Evolutionary conservation across 2,329 filamentous ascomycete genomes (phyloP), one percentile per base, ranked within the genome.

Genomic region (Fusarium anguioides): DNA sequence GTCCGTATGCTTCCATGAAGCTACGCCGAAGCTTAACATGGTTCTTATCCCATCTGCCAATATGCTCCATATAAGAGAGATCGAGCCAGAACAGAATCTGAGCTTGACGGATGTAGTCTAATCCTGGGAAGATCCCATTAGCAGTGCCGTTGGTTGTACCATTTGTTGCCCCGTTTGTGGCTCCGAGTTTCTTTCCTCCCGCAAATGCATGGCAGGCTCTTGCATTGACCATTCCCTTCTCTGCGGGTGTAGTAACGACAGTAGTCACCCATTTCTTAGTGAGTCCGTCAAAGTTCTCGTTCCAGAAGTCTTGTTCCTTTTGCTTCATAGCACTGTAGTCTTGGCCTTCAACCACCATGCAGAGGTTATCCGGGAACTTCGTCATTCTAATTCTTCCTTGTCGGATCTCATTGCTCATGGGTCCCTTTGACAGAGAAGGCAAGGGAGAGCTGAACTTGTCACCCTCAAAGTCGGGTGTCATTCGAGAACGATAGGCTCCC

Each of bases 31-130:
- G 52, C 31, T 65, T 59, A 6, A 69, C 61, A 27, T 69, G 64
- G 27, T 42, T 60, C n/a, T 68, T 69, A 17, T 69, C 60, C 52
- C 47, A 61, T 21, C 46, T 42, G 8, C 66, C 66, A 21, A 69
- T 53, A 18, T 68, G 21, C 46, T 69, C 66, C 64, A 69, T 68
- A 24, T 50, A 39, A 12, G 60, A 33, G 4, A 68, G 27, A 29
- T 68, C 66, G 14, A 57, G 49, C 60, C 60, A 68, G 29, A 58
- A 68, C 17, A 68, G 46, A 3, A 68, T 52, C 24, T 68, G 64
- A 1, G 49, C 42, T 18, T 68, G 64, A 5, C 55, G 50, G 12
- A 46, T 40, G 18, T 68, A 68, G 21, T 68, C 52, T 1, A 68
- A 41, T 15, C 51, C 51, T 0, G 51, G 51, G 1, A 54, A 54